Conservation (phyloP, 352 stramenopile genomes). For the Globisporangium mamillatum region DNA sequence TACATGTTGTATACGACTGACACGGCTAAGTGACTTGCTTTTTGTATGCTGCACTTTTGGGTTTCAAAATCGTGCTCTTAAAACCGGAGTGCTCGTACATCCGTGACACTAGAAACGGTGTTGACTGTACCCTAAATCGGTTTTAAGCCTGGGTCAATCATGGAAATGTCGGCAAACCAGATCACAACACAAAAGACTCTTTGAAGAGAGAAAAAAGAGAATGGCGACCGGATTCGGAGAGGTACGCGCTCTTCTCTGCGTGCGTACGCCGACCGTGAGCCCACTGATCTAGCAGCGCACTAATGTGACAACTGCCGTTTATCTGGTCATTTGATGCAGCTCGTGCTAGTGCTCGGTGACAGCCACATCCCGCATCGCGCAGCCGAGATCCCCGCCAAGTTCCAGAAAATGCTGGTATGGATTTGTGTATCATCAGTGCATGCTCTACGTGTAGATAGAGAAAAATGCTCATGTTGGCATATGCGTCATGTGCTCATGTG, state of each 20-base stretch:
- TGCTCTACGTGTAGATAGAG: too few species aligned
- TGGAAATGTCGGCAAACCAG: too few species aligned
- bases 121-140: too few species aligned
- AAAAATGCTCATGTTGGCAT: neutral
- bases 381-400: constrained; percentile 95
- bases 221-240: constrained; percentile 72
- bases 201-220: constrained; percentile 15
- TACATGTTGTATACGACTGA: too few species aligned
- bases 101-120: neutral
- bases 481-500: neutral
- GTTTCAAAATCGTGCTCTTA: neutral
- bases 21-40: neutral
- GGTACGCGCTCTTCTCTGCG: constrained; percentile 21
- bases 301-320: neutral
- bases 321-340: constrained; percentile 42
- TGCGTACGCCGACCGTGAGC: neutral
- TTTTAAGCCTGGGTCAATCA: too few species aligned
- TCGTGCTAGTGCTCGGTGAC: constrained; percentile 97
- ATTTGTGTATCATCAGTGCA: neutral
- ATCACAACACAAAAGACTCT: neutral
- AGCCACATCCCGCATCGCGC: constrained; percentile 95
- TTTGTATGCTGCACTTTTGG: neutral
- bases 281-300: neutral
- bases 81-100: neutral
- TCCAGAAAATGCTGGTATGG: constrained; percentile 89